A percentile compares a stretch with the other conserved stretches of the same genome.
Conservation (phyloP, 2,329 filamentous ascomycete genomes). For the Fusarium sp. region DNA sequence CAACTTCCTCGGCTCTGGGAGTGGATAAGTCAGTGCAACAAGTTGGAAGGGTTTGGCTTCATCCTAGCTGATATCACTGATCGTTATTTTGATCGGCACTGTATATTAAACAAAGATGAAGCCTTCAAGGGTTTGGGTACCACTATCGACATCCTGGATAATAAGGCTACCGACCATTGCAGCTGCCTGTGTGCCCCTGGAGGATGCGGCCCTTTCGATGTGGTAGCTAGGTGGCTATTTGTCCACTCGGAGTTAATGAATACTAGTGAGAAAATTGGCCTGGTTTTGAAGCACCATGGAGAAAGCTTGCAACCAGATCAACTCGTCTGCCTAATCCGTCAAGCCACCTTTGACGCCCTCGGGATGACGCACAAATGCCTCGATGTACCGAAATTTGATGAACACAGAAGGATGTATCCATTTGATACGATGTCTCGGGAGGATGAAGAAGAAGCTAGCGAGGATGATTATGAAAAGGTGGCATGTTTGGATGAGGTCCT, state of each 20-base stretch:
- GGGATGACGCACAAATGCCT: background rate
- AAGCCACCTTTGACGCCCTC: background rate
- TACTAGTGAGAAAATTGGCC: too few relatives aligned
- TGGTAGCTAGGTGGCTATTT: background rate
- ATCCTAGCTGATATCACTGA: background rate
- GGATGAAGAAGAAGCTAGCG: background rate
- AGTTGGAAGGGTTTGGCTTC: too few relatives aligned
- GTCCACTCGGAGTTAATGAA: too few relatives aligned
- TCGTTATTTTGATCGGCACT: too few relatives aligned
- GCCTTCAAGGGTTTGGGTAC: accelerated
- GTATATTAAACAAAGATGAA: too few relatives aligned
- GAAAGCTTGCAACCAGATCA: background rate
- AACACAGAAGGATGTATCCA: too few relatives aligned
- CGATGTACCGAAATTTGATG: accelerated
- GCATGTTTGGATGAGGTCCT: background rate
- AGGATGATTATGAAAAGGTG: background rate
- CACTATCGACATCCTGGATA: accelerated
- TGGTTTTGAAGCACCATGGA: accelerated
- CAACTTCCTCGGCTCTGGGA: too few relatives aligned
- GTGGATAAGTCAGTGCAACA: too few relatives aligned
- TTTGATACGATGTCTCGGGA: background rate
- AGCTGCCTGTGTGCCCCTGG: background rate
- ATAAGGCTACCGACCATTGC: background rate
- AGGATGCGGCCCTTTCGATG: background rate
- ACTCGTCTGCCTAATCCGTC: background rate